Base-by-base conservation (phyloP, 306 rosid genomes). In the Urtica urens region DNA sequence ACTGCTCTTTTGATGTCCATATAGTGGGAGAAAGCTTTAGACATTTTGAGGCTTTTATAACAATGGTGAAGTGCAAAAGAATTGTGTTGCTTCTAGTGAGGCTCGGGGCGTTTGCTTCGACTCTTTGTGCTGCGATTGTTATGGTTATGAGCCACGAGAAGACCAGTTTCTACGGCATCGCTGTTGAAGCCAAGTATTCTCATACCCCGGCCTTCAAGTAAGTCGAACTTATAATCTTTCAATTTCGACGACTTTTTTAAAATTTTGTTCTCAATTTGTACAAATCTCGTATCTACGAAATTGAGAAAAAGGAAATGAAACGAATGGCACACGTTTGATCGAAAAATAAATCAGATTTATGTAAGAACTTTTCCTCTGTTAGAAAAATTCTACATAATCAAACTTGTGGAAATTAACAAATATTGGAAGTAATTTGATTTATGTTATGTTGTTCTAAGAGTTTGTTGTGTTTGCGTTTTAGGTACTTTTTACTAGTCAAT, bases 61-160 rank as follows among this genome's bases (percentile, higher is more conserved):
- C n/a, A 57, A 73, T 69, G 76, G 69, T 60, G 23, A 77, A 72
- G 51, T 26, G 63, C 39, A 61, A 50, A 68, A 63, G 90, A 51
- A 29, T 82, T 7, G 58, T 66, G 62, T 70, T 47, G 34, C 71
- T 86, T 26, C 45, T 72, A 29, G 16, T 75, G 16, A 74, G 96
- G 81, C 62, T 82, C 23, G 18, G 74, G 60, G 96, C 92, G 16
- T 64, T 79, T 4, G 81, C 48, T 0, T 78, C 96, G 7, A 86
- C 96, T 30, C 55, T 86, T 63, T 57, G 80, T 5, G 77, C 84
- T 0, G 78, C 74, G 23, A 51, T 86, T 63, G 79, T 82, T 38
- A 86, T 86, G 96, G 86, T 65, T 15, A 70, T 94, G 1, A 86
- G 92, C 69, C 96, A 64, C 51, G 64, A 82, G 65, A 75, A 23